Conservation (phyloP, 2,329 filamentous ascomycete genomes). For the Fusarium sp. region DNA sequence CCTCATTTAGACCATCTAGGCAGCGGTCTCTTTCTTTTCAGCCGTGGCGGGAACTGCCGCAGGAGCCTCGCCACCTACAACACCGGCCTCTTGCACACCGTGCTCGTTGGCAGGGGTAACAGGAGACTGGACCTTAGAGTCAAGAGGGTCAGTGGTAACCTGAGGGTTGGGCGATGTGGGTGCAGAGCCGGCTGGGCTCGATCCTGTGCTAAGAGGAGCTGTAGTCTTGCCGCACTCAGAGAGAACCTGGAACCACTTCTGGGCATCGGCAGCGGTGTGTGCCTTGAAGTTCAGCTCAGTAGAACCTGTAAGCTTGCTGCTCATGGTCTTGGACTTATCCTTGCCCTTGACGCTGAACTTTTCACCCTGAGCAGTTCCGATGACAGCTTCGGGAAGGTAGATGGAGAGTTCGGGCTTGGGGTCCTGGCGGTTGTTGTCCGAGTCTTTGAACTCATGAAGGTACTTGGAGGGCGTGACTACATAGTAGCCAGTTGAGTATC, state of each 20-base stretch:
- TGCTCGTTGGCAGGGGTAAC: slow-evolving; percentile 45
- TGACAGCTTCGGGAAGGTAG: slow-evolving; percentile 89
- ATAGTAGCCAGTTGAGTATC: slow-evolving; percentile 86
- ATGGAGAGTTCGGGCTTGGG: slow-evolving; percentile 88
- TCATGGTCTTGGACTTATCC: slow-evolving; percentile 83
- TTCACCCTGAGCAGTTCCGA: slow-evolving; percentile 77
- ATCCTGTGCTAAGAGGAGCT: slow-evolving; percentile 48
- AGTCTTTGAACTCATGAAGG: slow-evolving; percentile 96
- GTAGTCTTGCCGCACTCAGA: slow-evolving; percentile 67
- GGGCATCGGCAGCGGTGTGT: slow-evolving; percentile 80
- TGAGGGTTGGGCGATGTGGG: slow-evolving; percentile 48
- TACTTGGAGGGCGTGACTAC: slow-evolving; percentile 89
- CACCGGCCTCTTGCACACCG: slow-evolving; percentile 62
- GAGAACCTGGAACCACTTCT: slow-evolving; percentile 87
- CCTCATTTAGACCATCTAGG: slow-evolving; percentile 37
- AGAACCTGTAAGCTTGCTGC: slow-evolving; percentile 81
- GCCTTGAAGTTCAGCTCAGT: slow-evolving; percentile 91
- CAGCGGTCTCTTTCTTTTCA: slow-evolving; percentile 42
- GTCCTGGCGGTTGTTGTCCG: slow-evolving; percentile 77
- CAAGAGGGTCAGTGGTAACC: slow-evolving; percentile 29
- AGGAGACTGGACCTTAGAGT: slow-evolving; percentile 37
- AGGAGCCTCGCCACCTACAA: slow-evolving; percentile 52
- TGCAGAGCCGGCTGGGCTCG: slow-evolving; percentile 44
- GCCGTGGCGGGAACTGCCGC: slow-evolving; percentile 16
- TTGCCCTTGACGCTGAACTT: slow-evolving; percentile 98